Evolutionary conservation across 805 yeast species (phyloP).

Genomic region (Huiozyma naganishii): DNA sequence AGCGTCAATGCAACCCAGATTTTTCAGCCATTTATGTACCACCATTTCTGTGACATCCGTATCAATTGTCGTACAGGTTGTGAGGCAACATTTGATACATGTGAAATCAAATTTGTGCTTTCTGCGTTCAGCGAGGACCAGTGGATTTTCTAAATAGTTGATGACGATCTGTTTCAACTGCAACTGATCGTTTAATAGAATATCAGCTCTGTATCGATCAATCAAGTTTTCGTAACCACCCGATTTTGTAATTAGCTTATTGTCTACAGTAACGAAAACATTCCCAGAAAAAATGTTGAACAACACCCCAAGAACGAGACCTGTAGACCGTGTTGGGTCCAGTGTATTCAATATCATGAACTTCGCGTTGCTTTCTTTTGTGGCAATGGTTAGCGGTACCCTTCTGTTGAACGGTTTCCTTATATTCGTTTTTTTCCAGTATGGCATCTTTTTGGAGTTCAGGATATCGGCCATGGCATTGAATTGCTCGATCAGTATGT

Average conservation of each 20-base stretch:
- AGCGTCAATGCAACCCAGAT: constrained; percentile 74
- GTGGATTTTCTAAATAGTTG: constrained; percentile 86
- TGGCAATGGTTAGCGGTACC: constrained; percentile 8
- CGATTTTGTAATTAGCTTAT: constrained; percentile 58
- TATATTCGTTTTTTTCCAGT: constrained; percentile 40
- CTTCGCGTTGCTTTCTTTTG: constrained; percentile 20
- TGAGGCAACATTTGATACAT: constrained; percentile 77
- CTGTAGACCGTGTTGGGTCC: constrained; percentile 72
- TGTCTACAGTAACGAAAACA: constrained; percentile 68
- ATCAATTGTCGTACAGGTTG: constrained; percentile 81
- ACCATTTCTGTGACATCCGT: constrained; percentile 86
- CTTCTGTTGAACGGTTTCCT: constrained; percentile 29
- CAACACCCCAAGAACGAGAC: constrained; percentile 70
- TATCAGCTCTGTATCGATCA: constrained; percentile 57
- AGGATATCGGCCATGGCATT: constrained; percentile 57
- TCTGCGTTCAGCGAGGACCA: constrained; percentile 68
- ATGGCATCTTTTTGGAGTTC: constrained; percentile 40
- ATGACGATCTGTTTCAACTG: constrained; percentile 84
- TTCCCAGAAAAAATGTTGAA: constrained; percentile 82
- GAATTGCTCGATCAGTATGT: constrained; percentile 85
- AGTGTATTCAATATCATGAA: constrained; percentile 53
- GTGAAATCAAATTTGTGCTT: constrained; percentile 69
- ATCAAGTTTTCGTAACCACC: constrained; percentile 81
- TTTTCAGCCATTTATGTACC: constrained; percentile 81
- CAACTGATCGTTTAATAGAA: constrained; percentile 75